Evolutionary conservation across 1,139 yeast species (phyloP), one percentile per base, ranked within the genome.

Genomic region (Lodderomyces jiufengensis): DNA sequence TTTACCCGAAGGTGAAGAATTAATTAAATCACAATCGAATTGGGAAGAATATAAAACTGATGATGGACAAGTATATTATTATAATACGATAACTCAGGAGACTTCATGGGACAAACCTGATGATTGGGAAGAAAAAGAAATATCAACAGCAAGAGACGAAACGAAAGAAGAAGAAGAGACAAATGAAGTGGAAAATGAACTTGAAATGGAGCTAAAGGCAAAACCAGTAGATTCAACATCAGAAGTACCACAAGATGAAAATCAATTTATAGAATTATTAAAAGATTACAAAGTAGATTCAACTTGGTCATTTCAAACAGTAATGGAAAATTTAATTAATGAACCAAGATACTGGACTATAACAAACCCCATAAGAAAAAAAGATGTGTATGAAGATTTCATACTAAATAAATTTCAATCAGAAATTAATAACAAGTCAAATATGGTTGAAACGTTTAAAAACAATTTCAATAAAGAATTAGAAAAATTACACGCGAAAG

Each of bases 41-140:
- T 90, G 96, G 96, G 70, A 69, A 34, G 76, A 70, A 43, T 80
- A 70, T 36, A 59, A 65, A 2, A 78, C 92, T 0, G 86, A 83
- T 24, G 92, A 81, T 13, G 94, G 92, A 1, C 65, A 64, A 39
- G 65, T 65, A 24, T 90, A 88, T 57, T 90, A 86, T 63, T 83
- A 82, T 57, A 84, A 85, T 52, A 65, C 67, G 14, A 57, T 59
- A 13, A 76, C 90, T 0, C 75, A 78, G 3, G 80, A 80, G 49
- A 81, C 95, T 9, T 80, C 84, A 0, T 90, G 97, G 97, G 86
- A 80, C 18, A 57, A 74, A 15, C 97, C 97, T 0, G 64, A 53
- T 0, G 81, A 63, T 15, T 55, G 63, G 3, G 43, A 42, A 9
- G 40, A 40, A 16, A 29, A 22, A 9, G n/a, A n/a, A n/a, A n/a